Evolutionary conservation across 441 rosid species (phyloP).

Genomic region (Bocquillonia castaneifolia): DNA sequence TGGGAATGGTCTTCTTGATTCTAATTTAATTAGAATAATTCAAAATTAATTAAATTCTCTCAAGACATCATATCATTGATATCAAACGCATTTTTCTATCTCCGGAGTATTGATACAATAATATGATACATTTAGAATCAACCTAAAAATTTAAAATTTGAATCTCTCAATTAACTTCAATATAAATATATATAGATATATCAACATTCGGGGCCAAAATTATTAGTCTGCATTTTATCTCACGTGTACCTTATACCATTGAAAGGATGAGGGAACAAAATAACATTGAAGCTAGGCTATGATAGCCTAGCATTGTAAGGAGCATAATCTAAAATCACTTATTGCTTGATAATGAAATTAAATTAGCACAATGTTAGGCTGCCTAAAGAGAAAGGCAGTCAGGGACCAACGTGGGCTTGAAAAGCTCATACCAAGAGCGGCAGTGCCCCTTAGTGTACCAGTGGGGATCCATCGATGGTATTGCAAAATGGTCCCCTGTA

Average conservation of each 20-base stretch:
- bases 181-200: no score
- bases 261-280: not conserved
- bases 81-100: no score
- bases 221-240: no score
- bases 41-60: not conserved
- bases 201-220: not conserved
- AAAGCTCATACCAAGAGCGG: not conserved
- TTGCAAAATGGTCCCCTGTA: slow-evolving; percentile 14
- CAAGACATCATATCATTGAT: no score
- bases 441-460: not conserved
- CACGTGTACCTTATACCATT: not conserved
- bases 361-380: not conserved
- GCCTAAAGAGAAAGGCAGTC: not conserved
- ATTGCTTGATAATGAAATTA: not conserved
- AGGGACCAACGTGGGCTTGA: slow-evolving; percentile 4
- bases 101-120: no score
- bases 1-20: not conserved
- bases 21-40: not conserved
- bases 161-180: no score
- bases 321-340: not conserved
- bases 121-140: no score
- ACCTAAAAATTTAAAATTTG: no score
- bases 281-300: not conserved
- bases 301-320: not conserved
- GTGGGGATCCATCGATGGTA: not conserved